Conservation (phyloP, 371 early-diverging fungal species). For the Phascolomyces articulosus region DNA sequence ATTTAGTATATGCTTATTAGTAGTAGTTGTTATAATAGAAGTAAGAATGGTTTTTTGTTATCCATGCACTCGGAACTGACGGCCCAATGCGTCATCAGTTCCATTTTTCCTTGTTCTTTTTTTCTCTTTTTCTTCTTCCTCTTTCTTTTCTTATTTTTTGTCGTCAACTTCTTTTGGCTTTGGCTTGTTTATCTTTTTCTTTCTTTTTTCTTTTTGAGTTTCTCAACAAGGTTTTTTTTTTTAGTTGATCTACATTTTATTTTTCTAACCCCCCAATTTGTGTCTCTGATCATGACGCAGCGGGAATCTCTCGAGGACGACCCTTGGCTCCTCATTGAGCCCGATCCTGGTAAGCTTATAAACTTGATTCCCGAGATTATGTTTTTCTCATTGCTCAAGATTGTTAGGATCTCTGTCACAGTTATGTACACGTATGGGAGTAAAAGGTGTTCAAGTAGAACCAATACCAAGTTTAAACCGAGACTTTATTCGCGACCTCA, state of each 20-base stretch:
- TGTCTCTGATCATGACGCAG: slow-evolving; percentile 14
- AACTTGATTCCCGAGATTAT: not conserved
- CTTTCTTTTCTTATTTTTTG: not conserved
- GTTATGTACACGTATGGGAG: slow-evolving; percentile 26
- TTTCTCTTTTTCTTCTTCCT: not conserved
- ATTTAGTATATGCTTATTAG: too few relatives aligned
- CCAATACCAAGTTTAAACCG: slow-evolving; percentile 29
- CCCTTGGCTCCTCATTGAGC: slow-evolving; percentile 25
- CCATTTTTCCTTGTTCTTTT: slow-evolving; percentile 3
- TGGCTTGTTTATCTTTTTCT: not conserved
- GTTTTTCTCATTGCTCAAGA: slow-evolving; percentile 7
- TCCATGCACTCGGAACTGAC: slow-evolving; percentile 13
- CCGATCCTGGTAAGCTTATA: slow-evolving; percentile 18
- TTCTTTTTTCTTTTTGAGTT: not conserved
- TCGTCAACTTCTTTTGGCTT: slow-evolving; percentile 5
- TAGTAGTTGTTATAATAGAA: too few relatives aligned
- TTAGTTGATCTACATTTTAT: not conserved
- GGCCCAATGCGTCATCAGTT: slow-evolving; percentile 13
- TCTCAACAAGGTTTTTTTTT: not conserved
- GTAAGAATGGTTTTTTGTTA: too few relatives aligned
- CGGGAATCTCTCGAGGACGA: slow-evolving; percentile 19
- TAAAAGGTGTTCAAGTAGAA: slow-evolving; percentile 37
- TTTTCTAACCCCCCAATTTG: slow-evolving; percentile 8
- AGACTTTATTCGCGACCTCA: slow-evolving; percentile 18
- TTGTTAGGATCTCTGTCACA: slow-evolving; percentile 24